phyloP scores from a whole-genome alignment of 495 filamentous ascomycete genomes.

The Xylaria palmicola region DNA sequence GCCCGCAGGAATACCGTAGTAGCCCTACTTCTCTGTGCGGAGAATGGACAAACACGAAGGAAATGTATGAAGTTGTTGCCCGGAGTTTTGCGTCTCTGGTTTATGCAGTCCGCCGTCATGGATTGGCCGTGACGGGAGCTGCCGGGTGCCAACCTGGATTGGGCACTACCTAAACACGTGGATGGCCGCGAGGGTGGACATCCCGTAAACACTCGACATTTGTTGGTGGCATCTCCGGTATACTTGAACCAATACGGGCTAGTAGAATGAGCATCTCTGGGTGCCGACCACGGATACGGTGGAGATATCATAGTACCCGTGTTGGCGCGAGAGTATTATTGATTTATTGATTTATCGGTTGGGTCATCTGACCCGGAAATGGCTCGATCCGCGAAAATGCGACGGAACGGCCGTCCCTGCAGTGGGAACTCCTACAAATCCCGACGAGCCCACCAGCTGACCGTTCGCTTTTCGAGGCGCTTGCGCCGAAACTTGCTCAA shows the following conservation, averaged over 20 bases:
- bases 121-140: neutral
- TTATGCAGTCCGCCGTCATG: neutral
- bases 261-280: too few relatives aligned
- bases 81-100: neutral
- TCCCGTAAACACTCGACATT: neutral
- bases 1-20: neutral
- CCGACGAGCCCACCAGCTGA: conserved; percentile 25
- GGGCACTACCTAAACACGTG: too few relatives aligned
- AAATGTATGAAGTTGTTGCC: neutral
- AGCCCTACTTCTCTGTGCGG: neutral
- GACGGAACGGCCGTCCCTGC: conserved; percentile 21
- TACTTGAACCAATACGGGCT: too few relatives aligned
- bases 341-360: neutral
- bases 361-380: too few relatives aligned
- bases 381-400: conserved; percentile 24
- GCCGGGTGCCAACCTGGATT: too few relatives aligned
- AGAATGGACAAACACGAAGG: neutral
- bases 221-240: neutral
- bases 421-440: conserved; percentile 24
- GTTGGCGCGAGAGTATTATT: too few relatives aligned
- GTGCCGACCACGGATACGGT: too few relatives aligned
- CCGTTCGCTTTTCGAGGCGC: conserved; percentile 8
- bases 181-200: neutral
- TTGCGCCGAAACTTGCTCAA: neutral
- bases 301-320: too few relatives aligned